Evolutionary conservation across 2,329 filamentous ascomycete species (phyloP).

Genomic region (Hymenoscyphus fructigenus): DNA sequence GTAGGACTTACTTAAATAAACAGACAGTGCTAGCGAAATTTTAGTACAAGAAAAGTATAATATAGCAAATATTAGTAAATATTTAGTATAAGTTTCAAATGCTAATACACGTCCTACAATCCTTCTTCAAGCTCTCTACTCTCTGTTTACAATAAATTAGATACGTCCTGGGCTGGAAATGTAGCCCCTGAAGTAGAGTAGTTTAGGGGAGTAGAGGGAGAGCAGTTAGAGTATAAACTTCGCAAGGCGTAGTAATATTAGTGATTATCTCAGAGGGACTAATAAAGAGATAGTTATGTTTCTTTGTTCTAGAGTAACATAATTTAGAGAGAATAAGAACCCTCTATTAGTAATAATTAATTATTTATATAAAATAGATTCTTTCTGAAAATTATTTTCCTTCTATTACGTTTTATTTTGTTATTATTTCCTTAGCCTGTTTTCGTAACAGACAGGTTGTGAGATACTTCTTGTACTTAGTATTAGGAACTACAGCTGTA

Average conservation of each 20-base stretch:
- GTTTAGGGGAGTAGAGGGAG: no score
- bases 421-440: no score
- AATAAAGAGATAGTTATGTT: no score
- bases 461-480: no score
- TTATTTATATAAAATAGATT: no score
- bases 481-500: background rate
- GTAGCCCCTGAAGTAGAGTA: background rate
- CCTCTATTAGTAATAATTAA: no score
- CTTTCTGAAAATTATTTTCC: no score
- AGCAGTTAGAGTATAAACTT: background rate
- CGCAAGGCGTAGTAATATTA: background rate
- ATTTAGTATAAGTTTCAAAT: background rate
- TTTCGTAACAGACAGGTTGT: no score
- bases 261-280: background rate
- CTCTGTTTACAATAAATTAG: background rate
- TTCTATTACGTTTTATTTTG: no score
- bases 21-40: background rate
- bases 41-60: slow-evolving; percentile 27
- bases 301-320: no score
- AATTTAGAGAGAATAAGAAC: no score
- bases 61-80: background rate
- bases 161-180: background rate
- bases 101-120: background rate
- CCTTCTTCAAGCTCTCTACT: background rate
- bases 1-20: no score